Percentiles rank a stretch among this genome's conserved stretches.
Conservation (phyloP, 257 asterid genomes). For the Handroanthus guayacan region DNA sequence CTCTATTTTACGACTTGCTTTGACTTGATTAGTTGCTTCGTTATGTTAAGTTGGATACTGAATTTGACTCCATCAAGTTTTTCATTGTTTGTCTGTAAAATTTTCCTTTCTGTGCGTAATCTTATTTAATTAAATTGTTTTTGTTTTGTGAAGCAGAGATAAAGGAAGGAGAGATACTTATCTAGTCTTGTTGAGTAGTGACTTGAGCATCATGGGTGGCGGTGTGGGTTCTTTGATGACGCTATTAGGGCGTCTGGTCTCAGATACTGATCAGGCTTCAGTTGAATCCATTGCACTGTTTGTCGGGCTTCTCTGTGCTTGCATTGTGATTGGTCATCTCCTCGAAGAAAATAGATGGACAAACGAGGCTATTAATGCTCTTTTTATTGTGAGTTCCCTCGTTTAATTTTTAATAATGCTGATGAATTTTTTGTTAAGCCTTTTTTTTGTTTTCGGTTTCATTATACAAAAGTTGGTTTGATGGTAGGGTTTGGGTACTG, state of each 20-base stretch:
- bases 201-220: slow-evolving; percentile 26
- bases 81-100: neutral
- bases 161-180: neutral
- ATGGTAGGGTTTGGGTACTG: slow-evolving; percentile 69
- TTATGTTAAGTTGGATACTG: neutral
- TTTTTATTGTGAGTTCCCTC: slow-evolving; percentile 54
- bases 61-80: neutral
- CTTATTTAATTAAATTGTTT: neutral
- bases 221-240: slow-evolving; percentile 24
- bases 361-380: slow-evolving; percentile 64
- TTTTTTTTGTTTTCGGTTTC: neutral
- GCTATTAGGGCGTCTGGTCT: slow-evolving; percentile 13
- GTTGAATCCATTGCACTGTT: slow-evolving; percentile 56
- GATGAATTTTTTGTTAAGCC: neutral
- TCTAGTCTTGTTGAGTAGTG: neutral
- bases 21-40: neutral
- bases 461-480: neutral
- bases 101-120: neutral
- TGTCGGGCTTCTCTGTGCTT: slow-evolving; percentile 60
- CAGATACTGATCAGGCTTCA: slow-evolving; percentile 39
- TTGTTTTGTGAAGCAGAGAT: slow-evolving; percentile 14
- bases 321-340: slow-evolving; percentile 70
- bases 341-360: slow-evolving; percentile 68
- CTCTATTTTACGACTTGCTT: neutral
- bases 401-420: neutral